Evolutionary conservation across 2,329 filamentous ascomycete species (phyloP).

Genomic region (Alternaria triticimaculans): DNA sequence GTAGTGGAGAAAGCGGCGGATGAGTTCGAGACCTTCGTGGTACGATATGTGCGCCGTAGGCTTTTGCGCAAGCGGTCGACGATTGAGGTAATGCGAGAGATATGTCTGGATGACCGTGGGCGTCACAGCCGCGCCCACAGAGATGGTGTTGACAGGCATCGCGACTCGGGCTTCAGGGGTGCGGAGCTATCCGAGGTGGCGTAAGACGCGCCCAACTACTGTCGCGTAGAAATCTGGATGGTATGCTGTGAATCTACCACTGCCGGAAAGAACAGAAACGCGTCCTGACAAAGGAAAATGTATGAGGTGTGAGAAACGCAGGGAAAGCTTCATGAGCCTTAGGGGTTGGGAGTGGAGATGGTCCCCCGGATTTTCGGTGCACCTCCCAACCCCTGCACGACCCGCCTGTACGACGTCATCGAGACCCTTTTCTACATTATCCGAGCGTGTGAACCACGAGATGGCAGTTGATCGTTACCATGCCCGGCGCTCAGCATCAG

Average conservation of each 20-base stretch:
- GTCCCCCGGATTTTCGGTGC: constrained; percentile 11
- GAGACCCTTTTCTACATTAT: constrained; percentile 3
- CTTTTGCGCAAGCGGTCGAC: constrained; percentile 75
- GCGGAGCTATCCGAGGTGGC: constrained; percentile 14
- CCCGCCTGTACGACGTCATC: constrained; percentile 6
- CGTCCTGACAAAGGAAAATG: constrained; percentile 1
- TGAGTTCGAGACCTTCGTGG: constrained; percentile 86
- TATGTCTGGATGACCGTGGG: constrained; percentile 88
- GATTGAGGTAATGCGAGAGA: constrained; percentile 87
- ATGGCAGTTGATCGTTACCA: background rate
- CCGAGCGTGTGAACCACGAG: background rate
- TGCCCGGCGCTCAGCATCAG: background rate
- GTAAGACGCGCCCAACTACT: constrained; percentile 2
- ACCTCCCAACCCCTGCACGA: background rate
- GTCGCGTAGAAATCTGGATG: background rate
- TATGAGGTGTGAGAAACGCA: background rate
- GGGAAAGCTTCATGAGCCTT: background rate
- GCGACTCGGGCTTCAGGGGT: constrained; percentile 1
- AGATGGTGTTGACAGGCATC: constrained; percentile 78
- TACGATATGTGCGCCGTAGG: constrained; percentile 93
- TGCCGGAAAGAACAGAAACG: background rate
- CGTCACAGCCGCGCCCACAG: constrained; percentile 82
- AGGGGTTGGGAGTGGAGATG: constrained; percentile 12
- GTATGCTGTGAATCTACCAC: background rate
- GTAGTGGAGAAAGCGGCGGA: constrained; percentile 84